Evolutionary conservation across 345 rosid species (phyloP), one percentile per base, ranked within the genome.

Genomic region (Brassica cretica): DNA sequence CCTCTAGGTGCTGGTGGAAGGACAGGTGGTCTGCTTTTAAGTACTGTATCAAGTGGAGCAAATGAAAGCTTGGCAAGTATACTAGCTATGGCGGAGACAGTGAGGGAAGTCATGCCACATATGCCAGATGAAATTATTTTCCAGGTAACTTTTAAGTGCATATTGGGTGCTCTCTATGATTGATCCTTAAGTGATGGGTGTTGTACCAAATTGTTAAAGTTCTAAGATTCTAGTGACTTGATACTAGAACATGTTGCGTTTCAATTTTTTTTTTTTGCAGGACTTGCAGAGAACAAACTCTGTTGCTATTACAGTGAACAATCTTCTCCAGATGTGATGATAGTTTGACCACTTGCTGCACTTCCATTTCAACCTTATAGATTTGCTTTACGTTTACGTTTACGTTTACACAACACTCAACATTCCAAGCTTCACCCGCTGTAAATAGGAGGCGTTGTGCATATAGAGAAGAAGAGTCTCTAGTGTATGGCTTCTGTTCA

Each of bases 201-300:
- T 15, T 49, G 41, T 29, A 21, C 56, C 11, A n/a, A 35, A 55
- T n/a, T 24, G 30, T 62, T 25, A 63, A 46, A 70, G 68, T 39
- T 33, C 8, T 32, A 24, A 41, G 62, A 70, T 51, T 74, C 25
- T 69, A 1, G 29, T 68, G 35, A 55, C 66, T 75, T 80, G 70
- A 80, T 68, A 64, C 49, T 53, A 64, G 63, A 69, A 80, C 67
- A 61, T 70, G 64, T 64, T 70, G 55, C 63, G 21, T 68, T 39
- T 76, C 60, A 32, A 71, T 8, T 15, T 0, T 19, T 66, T 19
- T 66, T 27, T 72, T n/a, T 74, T 86, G 93, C 96, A 95, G 99
- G 99, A 95, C 79, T 82, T 95, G 86, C 99, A 90, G 90, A 86
- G 90, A 78, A 93, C 99, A 71, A 90, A 95, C 82, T 95, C 99